These are phyloP conservation scores for Neurospora cerealis DNA, from an alignment of 495 filamentous ascomycete genomes.

Conservation along the genomic window DNA sequence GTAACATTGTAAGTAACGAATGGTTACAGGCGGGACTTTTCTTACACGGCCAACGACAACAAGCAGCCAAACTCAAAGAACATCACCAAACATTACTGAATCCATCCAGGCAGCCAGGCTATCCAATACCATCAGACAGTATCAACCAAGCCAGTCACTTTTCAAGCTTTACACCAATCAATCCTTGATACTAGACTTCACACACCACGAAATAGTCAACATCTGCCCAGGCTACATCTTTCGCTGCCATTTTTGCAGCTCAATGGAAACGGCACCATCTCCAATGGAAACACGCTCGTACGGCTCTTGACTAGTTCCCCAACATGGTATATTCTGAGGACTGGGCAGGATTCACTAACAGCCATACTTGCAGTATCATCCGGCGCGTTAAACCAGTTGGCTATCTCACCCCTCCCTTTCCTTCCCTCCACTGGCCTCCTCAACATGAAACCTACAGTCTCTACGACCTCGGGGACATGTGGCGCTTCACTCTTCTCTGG, in stretches of 20 bases:
- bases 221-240: neutral
- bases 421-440: conserved; percentile 74
- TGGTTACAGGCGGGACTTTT: neutral
- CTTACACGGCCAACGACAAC: neutral
- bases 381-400: conserved; percentile 43
- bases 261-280: neutral
- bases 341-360: neutral
- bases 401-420: conserved; percentile 70
- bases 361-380: conserved; percentile 4
- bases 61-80: neutral
- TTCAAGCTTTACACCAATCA: neutral
- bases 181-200: neutral
- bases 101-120: neutral
- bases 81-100: neutral
- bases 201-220: neutral
- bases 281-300: conserved; percentile 13
- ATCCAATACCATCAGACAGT: neutral
- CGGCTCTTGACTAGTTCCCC: neutral
- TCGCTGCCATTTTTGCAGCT: neutral
- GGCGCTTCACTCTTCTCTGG: conserved; percentile 89
- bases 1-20: neutral
- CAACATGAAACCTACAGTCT: conserved; percentile 51
- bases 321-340: neutral
- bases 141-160: neutral
- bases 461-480: conserved; percentile 71